Conservation (phyloP, 2,329 filamentous ascomycete genomes). For the Whalleya microplaca region DNA sequence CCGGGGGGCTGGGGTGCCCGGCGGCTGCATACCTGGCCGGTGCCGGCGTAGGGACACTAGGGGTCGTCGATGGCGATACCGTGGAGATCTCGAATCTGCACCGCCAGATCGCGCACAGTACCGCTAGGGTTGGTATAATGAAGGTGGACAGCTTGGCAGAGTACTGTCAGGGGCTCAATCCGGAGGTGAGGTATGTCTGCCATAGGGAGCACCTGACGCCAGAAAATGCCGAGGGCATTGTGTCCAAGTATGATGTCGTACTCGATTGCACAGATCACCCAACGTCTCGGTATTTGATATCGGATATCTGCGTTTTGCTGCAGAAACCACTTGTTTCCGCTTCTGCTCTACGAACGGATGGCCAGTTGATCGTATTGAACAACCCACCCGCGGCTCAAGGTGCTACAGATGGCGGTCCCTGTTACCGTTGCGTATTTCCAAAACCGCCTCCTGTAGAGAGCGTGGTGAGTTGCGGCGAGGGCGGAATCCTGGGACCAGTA, state of each 20-base stretch:
- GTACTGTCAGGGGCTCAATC: constrained; percentile 67
- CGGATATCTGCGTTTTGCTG: constrained; percentile 82
- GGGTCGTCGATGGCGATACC: constrained; percentile 83
- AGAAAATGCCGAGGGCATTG: constrained; percentile 67
- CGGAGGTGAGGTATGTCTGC: constrained; percentile 65
- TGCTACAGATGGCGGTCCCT: constrained; percentile 69
- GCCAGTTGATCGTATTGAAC: constrained; percentile 88
- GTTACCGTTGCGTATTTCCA: constrained; percentile 93
- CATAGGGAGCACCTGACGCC: constrained; percentile 69
- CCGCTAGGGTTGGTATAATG: constrained; percentile 68
- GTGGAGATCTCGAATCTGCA: constrained; percentile 93
- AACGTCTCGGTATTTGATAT: constrained; percentile 88
- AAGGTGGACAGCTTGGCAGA: constrained; percentile 80
- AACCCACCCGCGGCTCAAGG: constrained; percentile 69
- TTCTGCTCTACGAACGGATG: constrained; percentile 85
- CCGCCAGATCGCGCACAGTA: constrained; percentile 83
- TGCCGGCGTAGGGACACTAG: constrained; percentile 81
- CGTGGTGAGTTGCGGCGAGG: constrained; percentile 87
- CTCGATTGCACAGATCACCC: constrained; percentile 97
- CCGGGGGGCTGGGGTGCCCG: constrained; percentile 89
- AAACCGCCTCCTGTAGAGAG: constrained; percentile 82
- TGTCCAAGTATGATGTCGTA: constrained; percentile 76
- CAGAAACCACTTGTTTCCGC: constrained; percentile 83
- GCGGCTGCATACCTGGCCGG: constrained; percentile 92
- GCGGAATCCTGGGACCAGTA: constrained; percentile 88